Evolutionary conservation across 2,329 filamentous ascomycete species (phyloP).

Genomic region (Cytospora schulzeri): DNA sequence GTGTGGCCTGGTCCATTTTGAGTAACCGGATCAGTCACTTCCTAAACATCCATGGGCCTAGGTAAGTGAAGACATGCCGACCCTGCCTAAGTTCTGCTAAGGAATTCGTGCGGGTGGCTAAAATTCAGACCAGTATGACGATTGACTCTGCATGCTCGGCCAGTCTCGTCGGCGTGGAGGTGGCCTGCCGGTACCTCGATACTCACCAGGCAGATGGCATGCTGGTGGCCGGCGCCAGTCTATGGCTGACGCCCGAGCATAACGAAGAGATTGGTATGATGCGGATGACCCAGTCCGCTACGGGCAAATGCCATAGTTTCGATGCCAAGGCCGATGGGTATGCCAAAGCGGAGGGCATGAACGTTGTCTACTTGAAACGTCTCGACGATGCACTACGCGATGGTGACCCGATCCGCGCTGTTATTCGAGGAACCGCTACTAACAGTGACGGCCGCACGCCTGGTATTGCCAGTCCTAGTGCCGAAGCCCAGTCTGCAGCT

Average conservation of each 20-base stretch:
- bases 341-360: constrained; percentile 35
- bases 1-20: background rate
- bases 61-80: too few species aligned
- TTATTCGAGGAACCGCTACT: background rate
- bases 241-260: too few species aligned
- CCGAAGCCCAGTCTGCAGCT: background rate
- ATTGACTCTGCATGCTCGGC: constrained; percentile 17
- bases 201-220: too few species aligned
- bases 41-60: constrained; percentile 1
- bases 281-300: too few species aligned
- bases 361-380: background rate
- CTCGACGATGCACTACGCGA: background rate
- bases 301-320: constrained; percentile 24
- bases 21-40: background rate
- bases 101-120: too few species aligned
- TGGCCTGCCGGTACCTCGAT: background rate
- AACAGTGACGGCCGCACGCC: background rate
- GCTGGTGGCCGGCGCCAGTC: too few species aligned
- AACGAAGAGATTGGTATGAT: too few species aligned
- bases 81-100: too few species aligned
- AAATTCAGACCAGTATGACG: too few species aligned
- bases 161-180: background rate
- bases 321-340: constrained; percentile 2
- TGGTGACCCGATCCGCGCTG: background rate
- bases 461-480: constrained; percentile 4